Base-by-base conservation (phyloP, 2,329 filamentous ascomycete species). In the Pseudohalonectria lignicola region DNA sequence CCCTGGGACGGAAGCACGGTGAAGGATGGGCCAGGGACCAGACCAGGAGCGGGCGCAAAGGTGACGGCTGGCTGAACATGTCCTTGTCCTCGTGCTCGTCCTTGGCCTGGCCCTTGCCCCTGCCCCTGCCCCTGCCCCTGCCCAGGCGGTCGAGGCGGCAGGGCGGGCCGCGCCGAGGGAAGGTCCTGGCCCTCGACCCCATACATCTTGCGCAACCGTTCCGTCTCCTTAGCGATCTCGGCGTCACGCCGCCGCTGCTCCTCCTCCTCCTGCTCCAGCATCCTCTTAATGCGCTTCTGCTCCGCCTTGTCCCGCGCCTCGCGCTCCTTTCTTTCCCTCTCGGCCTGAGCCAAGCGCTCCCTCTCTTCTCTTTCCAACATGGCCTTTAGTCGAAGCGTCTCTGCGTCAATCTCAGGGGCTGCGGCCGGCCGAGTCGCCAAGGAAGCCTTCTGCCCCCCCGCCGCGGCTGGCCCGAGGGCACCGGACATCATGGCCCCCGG, bases 171-270 rank as follows among this genome's bases (percentile, higher is more conserved):
- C 31, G 25, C 12, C 31, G 47, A 59, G 43, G 48, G 60, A 20
- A 60, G 44, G 3, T 57, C 54, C 49, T 71, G 66, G 1, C 66
- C 65, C 36, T 68, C 59, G 33, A 75, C 64, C 34, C 83, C 82
- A 49, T 85, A 88, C 48, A 80, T 57, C 47, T 66, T 74, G 17
- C 75, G 66, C 26, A 98, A 64, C 2, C 87, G 71, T 54, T 92
- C 86, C 1, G 92, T 96, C 61, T 98, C 90, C 44, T 71, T 72
- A 16, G 88, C 79, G 1, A 88, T 62, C 47, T 74, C 73, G 9
- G 68, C 72, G 23, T 79, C 71, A 41, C 67, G 64, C 23, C 59
- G 60, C 19, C 60, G 69, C 1, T 64, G 68, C 47, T 82, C 78
- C 40, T 67, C 70, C 19, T 81, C 76, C 51, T 87, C 82, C 28